Conservation (phyloP, 2,329 filamentous ascomycete species). For the Clonostachys byssicola region DNA sequence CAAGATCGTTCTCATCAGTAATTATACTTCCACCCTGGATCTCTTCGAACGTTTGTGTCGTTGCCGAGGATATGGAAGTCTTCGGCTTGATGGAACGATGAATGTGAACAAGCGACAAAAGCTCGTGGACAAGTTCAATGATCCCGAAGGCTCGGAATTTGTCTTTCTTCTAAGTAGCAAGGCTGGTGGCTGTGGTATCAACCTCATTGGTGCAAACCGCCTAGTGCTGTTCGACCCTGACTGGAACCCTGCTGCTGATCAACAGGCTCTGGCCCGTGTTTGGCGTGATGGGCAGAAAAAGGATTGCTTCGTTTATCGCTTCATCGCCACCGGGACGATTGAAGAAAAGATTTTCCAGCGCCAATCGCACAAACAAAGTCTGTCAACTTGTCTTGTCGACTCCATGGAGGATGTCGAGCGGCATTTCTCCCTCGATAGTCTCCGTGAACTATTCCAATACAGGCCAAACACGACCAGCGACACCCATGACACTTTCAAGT, state of each 20-base stretch:
- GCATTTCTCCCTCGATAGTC: conserved; percentile 87
- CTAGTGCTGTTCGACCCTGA: conserved; percentile 94
- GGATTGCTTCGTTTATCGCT: conserved; percentile 99
- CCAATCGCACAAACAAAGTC: conserved; percentile 94
- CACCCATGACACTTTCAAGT: conserved; percentile 98
- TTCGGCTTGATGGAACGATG: conserved; percentile 95
- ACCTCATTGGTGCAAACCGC: conserved; percentile 90
- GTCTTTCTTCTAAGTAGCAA: conserved; percentile 96
- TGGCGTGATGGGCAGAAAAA: conserved; percentile 99
- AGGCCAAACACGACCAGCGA: conserved; percentile 80
- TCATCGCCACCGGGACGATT: conserved; percentile 95
- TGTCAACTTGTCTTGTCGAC: conserved; percentile 95
- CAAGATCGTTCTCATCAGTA: conserved; percentile 98
- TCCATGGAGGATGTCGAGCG: conserved; percentile 95
- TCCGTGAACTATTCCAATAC: conserved; percentile 94
- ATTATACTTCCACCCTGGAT: conserved; percentile 95
- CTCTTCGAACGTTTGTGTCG: conserved; percentile 91
- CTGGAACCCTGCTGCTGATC: conserved; percentile 97
- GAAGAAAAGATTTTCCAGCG: conserved; percentile 99
- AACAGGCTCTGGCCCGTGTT: conserved; percentile 93
- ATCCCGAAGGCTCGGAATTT: conserved; percentile 85
- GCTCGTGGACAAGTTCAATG: conserved; percentile 95
- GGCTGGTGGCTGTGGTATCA: conserved; percentile 93
- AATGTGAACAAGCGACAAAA: conserved; percentile 96
- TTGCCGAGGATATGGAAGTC: conserved; percentile 74